Percentiles rank a stretch among this genome's conserved stretches.
These are phyloP conservation scores for Claviceps fusiformis DNA, from an alignment of 2,329 filamentous ascomycete species.

Conservation along the genomic window DNA sequence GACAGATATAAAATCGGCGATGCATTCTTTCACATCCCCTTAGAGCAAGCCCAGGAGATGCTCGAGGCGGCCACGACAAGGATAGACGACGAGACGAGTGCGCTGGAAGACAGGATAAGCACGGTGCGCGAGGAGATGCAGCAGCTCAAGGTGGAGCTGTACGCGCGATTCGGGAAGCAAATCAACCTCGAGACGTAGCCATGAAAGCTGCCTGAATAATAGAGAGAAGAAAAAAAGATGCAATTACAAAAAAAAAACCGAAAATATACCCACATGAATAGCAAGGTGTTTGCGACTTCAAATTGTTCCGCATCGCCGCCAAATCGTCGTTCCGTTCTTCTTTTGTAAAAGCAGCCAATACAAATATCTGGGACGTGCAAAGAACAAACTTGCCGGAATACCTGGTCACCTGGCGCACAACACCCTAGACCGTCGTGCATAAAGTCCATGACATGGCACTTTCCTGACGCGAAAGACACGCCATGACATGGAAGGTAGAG, in stretches of 20 bases:
- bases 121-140: conserved; percentile 75
- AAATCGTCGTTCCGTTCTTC: too few species aligned
- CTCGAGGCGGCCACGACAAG: conserved; percentile 56
- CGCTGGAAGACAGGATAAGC: conserved; percentile 63
- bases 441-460: too few species aligned
- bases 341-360: too few species aligned
- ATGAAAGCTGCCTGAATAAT: not conserved
- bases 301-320: too few species aligned
- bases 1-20: conserved; percentile 90
- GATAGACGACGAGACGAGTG: conserved; percentile 63
- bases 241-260: too few species aligned
- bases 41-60: conserved; percentile 77
- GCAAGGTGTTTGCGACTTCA: not conserved
- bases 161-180: conserved; percentile 87
- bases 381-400: too few species aligned
- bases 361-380: too few species aligned
- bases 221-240: not conserved
- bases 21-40: conserved; percentile 77
- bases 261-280: not conserved
- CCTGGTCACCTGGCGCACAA: too few species aligned
- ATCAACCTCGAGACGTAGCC: conserved; percentile 86
- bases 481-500: too few species aligned
- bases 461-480: too few species aligned
- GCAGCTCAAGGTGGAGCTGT: conserved; percentile 78
- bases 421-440: too few species aligned